These are phyloP conservation scores for Pseudogymnoascus pannorum DNA, from an alignment of 2,329 filamentous ascomycete genomes.

Conservation along the genomic window DNA sequence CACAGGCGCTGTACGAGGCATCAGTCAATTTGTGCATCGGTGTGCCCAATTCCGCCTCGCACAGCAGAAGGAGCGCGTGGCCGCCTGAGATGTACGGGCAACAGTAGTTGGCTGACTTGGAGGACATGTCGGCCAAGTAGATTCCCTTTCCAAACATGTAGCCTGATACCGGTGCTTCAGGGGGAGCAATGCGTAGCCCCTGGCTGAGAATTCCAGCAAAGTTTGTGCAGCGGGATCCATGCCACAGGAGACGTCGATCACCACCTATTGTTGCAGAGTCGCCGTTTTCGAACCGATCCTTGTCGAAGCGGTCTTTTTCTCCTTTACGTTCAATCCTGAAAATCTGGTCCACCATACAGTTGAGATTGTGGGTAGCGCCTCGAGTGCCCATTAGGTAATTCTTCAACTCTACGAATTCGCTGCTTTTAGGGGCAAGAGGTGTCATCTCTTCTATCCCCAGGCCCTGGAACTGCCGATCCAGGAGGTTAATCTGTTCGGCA, in stretches of 20 bases:
- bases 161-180: conserved; percentile 69
- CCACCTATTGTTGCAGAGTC: conserved; percentile 27
- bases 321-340: conserved; percentile 75
- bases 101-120: conserved; percentile 78
- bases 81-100: conserved; percentile 52
- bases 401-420: conserved; percentile 59
- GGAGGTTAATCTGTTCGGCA: conserved; percentile 48
- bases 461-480: conserved; percentile 66
- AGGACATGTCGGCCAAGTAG: conserved; percentile 78
- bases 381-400: conserved; percentile 61
- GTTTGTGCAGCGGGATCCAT: conserved; percentile 76
- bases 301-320: conserved; percentile 58
- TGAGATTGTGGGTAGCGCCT: conserved; percentile 57
- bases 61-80: conserved; percentile 69
- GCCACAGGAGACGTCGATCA: conserved; percentile 76
- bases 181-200: conserved; percentile 82
- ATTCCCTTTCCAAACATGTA: conserved; percentile 92
- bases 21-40: conserved; percentile 59
- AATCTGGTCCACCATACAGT: conserved; percentile 62
- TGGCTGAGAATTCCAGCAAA: conserved; percentile 82
- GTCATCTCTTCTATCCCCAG: conserved; percentile 73
- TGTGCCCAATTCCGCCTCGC: conserved; percentile 73
- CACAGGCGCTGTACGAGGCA: conserved; percentile 55
- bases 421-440: conserved; percentile 26
- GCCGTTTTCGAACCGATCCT: conserved; percentile 36